Evolutionary conservation across 768 basidiomycete genomes (phyloP).

Genomic region (Clathrus columnatus): DNA sequence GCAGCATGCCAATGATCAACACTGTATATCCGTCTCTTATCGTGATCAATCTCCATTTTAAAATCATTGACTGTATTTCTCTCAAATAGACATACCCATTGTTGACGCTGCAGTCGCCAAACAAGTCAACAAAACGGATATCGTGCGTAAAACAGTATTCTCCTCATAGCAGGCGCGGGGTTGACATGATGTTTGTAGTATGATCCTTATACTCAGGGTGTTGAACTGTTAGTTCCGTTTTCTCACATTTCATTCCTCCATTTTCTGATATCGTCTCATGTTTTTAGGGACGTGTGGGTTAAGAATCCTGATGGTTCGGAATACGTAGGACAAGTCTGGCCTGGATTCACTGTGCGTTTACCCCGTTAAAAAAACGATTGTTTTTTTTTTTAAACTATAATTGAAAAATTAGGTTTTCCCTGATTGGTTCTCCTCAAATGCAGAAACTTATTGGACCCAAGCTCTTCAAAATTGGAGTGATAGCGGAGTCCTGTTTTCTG

Average conservation of each 20-base stretch:
- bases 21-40: slow-evolving; percentile 26
- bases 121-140: slow-evolving; percentile 49
- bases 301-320: slow-evolving; percentile 67
- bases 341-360: slow-evolving; percentile 52
- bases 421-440: slow-evolving; percentile 50
- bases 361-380: not conserved
- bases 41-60: not conserved
- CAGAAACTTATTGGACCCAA: slow-evolving; percentile 53
- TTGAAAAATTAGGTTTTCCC: slow-evolving; percentile 40
- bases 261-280: not conserved
- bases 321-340: slow-evolving; percentile 73
- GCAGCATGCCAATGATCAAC: slow-evolving; percentile 38
- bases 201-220: slow-evolving; percentile 55
- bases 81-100: slow-evolving; percentile 56
- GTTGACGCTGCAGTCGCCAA: slow-evolving; percentile 55
- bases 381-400: not conserved
- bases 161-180: not conserved
- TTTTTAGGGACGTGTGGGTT: slow-evolving; percentile 53
- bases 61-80: not conserved
- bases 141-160: slow-evolving; percentile 33
- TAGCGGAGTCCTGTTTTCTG: slow-evolving; percentile 48
- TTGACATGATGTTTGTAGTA: slow-evolving; percentile 35
- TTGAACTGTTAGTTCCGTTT: slow-evolving; percentile 40
- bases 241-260: not conserved
- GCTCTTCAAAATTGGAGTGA: slow-evolving; percentile 46